These are phyloP conservation scores for Melastoma candidum DNA, from an alignment of 441 rosid species.

Conservation along the genomic window DNA sequence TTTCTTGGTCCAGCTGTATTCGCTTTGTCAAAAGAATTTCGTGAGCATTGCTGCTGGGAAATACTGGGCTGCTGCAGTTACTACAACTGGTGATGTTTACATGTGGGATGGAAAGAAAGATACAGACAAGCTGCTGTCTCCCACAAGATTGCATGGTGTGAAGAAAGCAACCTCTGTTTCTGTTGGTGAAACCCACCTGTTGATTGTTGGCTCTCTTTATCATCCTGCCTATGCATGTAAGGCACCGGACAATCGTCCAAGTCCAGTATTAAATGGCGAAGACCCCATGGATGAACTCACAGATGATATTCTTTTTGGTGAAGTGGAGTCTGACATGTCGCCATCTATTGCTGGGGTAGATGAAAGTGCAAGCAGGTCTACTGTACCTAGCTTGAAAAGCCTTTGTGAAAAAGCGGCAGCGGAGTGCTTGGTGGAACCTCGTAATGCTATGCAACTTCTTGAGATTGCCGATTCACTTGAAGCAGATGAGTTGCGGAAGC, in stretches of 20 bases:
- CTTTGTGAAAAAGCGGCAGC: slow-evolving; percentile 90
- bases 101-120: slow-evolving; percentile 85
- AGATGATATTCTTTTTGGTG: slow-evolving; percentile 57
- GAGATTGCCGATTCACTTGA: slow-evolving; percentile 96
- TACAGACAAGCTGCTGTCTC: slow-evolving; percentile 46
- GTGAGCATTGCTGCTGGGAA: slow-evolving; percentile 87
- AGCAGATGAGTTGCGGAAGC: slow-evolving; percentile 76
- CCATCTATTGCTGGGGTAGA: slow-evolving; percentile 18
- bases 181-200: slow-evolving; percentile 93
- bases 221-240: slow-evolving; percentile 56
- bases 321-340: slow-evolving; percentile 29
- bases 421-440: slow-evolving; percentile 80
- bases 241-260: slow-evolving; percentile 24
- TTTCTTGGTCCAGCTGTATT: slow-evolving; percentile 40
- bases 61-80: slow-evolving; percentile 83
- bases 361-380: slow-evolving; percentile 26
- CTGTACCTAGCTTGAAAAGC: slow-evolving; percentile 66
- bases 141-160: slow-evolving; percentile 68
- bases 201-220: slow-evolving; percentile 74
- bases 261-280: slow-evolving; percentile 22
- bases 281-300: slow-evolving; percentile 44
- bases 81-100: slow-evolving; percentile 80
- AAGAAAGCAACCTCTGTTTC: slow-evolving; percentile 85
- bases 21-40: slow-evolving; percentile 46
- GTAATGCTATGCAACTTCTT: slow-evolving; percentile 77